A percentile compares a stretch with the other conserved stretches of the same genome.
Evolutionary conservation across 768 basidiomycete species (phyloP).

Genomic region (Termitomyces sp.): DNA sequence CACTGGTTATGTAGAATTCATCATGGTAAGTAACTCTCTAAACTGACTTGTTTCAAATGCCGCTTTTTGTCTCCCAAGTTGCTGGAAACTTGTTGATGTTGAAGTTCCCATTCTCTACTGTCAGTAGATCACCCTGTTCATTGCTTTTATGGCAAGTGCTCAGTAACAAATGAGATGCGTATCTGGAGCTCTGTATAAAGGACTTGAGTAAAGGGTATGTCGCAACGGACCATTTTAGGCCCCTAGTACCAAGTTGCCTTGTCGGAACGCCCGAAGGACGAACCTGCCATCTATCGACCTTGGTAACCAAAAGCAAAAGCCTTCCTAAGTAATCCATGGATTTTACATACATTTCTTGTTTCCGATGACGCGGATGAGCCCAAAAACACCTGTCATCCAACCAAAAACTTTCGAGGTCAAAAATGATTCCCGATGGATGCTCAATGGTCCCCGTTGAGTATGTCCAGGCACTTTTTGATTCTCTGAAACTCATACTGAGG

Average conservation of each 20-base stretch:
- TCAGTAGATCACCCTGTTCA: slow-evolving; percentile 96
- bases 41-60: neutral
- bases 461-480: neutral
- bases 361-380: neutral
- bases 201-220: slow-evolving; percentile 88
- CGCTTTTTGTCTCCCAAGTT: neutral
- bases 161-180: slow-evolving; percentile 92
- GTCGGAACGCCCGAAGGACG: slow-evolving; percentile 44
- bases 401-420: neutral
- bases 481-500: neutral
- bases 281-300: slow-evolving; percentile 18
- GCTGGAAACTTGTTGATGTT: neutral
- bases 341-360: neutral
- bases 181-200: slow-evolving; percentile 74
- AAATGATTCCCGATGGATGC: neutral
- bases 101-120: neutral
- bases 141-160: slow-evolving; percentile 96
- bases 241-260: neutral
- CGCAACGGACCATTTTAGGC: neutral
- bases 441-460: too few relatives aligned
- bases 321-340: neutral
- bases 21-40: slow-evolving; percentile 1
- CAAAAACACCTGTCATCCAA: neutral
- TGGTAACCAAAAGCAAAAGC: neutral
- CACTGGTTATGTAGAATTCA: neutral